phyloP scores from a whole-genome alignment of 345 rosid species.

The Lagerstroemia speciosa region DNA sequence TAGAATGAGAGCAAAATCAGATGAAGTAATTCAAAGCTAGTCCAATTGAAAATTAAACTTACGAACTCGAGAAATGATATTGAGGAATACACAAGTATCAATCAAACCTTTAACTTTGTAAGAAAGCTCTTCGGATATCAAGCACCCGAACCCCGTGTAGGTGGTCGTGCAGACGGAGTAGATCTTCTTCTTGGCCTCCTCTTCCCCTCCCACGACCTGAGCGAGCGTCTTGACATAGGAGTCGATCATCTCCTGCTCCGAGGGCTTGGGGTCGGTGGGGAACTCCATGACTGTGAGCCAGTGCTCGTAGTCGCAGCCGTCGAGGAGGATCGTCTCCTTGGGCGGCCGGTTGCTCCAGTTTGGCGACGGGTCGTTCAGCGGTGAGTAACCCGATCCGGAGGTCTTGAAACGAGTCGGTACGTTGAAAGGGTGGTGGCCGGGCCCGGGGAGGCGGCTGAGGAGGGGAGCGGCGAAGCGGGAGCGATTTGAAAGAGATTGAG shows the following conservation, averaged over 20 bases:
- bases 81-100: conserved; percentile 2
- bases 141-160: conserved; percentile 89
- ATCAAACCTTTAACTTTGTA: conserved; percentile 73
- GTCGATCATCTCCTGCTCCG: conserved; percentile 76
- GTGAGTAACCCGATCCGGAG: conserved; percentile 73
- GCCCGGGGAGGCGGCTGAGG: conserved; percentile 21
- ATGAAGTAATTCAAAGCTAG: background rate
- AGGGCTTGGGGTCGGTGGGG: conserved; percentile 57
- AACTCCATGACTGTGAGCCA: conserved; percentile 98
- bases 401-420: conserved; percentile 44
- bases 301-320: conserved; percentile 91
- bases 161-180: conserved; percentile 83
- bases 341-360: conserved; percentile 95
- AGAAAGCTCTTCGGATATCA: conserved; percentile 92
- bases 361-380: conserved; percentile 81
- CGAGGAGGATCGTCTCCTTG: conserved; percentile 81
- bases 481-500: conserved; percentile 31
- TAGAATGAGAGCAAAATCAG: background rate
- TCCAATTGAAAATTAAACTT: background rate
- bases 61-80: conserved; percentile 4
- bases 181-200: conserved; percentile 94
- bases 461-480: conserved; percentile 39
- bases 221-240: conserved; percentile 77
- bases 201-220: conserved; percentile 82
- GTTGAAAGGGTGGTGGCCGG: conserved; percentile 21